Conservation (phyloP, 495 filamentous ascomycete genomes). For the Tetracladium setigerum region DNA sequence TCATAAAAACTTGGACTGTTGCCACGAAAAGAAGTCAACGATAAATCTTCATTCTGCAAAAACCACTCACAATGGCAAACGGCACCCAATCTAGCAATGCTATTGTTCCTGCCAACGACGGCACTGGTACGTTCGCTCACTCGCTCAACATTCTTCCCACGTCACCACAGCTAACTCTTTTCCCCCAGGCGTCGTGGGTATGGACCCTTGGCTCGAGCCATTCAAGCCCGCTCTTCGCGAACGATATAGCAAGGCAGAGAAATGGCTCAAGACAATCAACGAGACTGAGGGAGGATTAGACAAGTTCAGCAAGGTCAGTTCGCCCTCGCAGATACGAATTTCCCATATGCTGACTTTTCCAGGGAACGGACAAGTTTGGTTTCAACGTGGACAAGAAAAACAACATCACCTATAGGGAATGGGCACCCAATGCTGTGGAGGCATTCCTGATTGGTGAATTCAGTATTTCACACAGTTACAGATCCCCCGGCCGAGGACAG, state of each 20-base stretch:
- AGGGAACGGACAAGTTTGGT: conserved; percentile 84
- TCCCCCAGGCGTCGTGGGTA: conserved; percentile 68
- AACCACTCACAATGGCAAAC: conserved; percentile 2
- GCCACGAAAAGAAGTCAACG: not conserved
- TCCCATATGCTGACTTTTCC: conserved; percentile 1
- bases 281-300: conserved; percentile 83
- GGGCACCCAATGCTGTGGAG: conserved; percentile 81
- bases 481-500: conserved; percentile 7
- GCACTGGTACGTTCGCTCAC: conserved; percentile 36
- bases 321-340: not conserved
- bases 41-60: not conserved
- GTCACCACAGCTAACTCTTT: conserved; percentile 4
- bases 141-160: not conserved
- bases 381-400: conserved; percentile 71
- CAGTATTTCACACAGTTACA: conserved; percentile 44
- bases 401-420: conserved; percentile 89
- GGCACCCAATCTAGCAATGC: not conserved
- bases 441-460: conserved; percentile 95
- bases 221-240: conserved; percentile 70
- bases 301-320: conserved; percentile 75
- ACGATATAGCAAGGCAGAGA: conserved; percentile 72
- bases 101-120: conserved; percentile 26
- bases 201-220: conserved; percentile 87
- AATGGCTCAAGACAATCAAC: conserved; percentile 80
- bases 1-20: not conserved